These are phyloP conservation scores for Vigna angularis DNA, from an alignment of 306 rosid species.

Conservation along the genomic window DNA sequence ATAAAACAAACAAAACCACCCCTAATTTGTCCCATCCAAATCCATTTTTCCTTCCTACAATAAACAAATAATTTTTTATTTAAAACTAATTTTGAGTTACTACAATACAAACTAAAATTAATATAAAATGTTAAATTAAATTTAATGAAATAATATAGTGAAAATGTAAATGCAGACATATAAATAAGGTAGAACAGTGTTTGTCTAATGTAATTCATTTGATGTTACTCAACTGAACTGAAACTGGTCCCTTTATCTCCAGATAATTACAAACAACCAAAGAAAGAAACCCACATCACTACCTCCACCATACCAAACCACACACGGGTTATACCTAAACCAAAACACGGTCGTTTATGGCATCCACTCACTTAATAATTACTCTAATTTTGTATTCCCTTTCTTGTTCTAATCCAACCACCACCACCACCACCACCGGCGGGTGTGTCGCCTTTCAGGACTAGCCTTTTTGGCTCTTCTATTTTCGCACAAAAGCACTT, in stretches of 20 bases:
- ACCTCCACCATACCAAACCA: constrained; percentile 21
- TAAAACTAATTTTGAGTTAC: too few species aligned
- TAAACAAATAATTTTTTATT: too few species aligned
- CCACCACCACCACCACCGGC: background rate
- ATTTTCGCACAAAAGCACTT: constrained; percentile 36
- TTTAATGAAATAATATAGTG: too few species aligned
- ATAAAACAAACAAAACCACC: background rate
- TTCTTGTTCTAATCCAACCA: constrained; percentile 16
- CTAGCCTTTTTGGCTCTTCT: constrained; percentile 38
- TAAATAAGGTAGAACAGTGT: too few species aligned
- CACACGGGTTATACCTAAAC: background rate
- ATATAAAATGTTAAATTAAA: too few species aligned
- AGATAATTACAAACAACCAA: background rate
- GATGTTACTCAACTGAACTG: background rate
- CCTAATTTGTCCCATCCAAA: constrained; percentile 31
- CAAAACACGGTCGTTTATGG: background rate
- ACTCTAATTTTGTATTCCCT: constrained; percentile 34
- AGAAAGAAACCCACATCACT: background rate
- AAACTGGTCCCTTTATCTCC: background rate
- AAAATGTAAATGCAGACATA: too few species aligned
- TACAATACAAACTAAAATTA: too few species aligned
- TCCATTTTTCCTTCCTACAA: background rate
- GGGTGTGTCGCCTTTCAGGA: constrained; percentile 2
- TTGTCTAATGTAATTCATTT: too few species aligned
- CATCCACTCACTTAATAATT: background rate